Evolutionary conservation across 805 yeast species (phyloP).

Genomic region (Metschnikowia cubensis): DNA sequence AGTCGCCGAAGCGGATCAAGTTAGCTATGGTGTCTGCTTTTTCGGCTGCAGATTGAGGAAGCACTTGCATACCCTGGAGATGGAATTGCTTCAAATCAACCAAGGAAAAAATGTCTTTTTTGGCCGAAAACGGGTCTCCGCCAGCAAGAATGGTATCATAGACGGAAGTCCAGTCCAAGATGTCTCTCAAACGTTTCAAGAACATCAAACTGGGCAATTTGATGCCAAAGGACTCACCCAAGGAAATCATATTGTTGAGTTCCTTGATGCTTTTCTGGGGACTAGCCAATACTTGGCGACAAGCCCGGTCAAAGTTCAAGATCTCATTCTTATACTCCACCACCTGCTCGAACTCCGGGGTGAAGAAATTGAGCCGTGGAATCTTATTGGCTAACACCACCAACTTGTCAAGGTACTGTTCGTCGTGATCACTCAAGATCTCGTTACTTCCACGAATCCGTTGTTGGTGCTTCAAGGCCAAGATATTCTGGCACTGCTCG

Average conservation of each 20-base stretch:
- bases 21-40: constrained; percentile 22
- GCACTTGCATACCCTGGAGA: constrained; percentile 24
- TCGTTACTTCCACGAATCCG: constrained; percentile 35
- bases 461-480: constrained; percentile 50
- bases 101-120: constrained; percentile 32
- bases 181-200: constrained; percentile 33
- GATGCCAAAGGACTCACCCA: constrained; percentile 60
- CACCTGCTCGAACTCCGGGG: constrained; percentile 59
- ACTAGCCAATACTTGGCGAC: constrained; percentile 35
- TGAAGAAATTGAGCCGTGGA: constrained; percentile 46
- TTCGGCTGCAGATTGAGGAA: constrained; percentile 32
- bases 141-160: constrained; percentile 34
- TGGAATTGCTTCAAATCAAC: constrained; percentile 27
- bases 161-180: constrained; percentile 31
- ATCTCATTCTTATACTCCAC: constrained; percentile 51
- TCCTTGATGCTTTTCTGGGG: constrained; percentile 38
- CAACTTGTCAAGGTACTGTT: constrained; percentile 9
- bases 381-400: constrained; percentile 32
- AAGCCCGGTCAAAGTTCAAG: constrained; percentile 46
- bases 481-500: constrained; percentile 50
- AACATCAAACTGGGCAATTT: constrained; percentile 44
- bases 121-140: constrained; percentile 37
- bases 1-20: constrained; percentile 25
- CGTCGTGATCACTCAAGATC: constrained; percentile 21
- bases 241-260: constrained; percentile 47